Evolutionary conservation across 208 protist genomes (phyloP), one percentile per base, ranked within the genome.

Genomic region (Acanthamoeba sp.): DNA sequence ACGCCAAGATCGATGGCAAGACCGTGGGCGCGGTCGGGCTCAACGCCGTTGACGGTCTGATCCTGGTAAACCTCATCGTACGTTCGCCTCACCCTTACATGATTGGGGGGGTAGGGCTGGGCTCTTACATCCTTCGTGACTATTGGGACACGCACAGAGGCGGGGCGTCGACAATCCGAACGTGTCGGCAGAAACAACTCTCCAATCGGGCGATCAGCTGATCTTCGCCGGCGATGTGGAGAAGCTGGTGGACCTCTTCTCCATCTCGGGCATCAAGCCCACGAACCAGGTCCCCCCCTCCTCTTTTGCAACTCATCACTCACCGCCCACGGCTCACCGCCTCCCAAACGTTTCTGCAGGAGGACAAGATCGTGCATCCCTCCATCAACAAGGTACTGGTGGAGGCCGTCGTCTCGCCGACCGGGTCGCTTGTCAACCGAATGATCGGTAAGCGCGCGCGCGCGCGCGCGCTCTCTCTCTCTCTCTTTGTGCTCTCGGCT

Each of bases 41-140:
- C 45, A 62, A 69, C 16, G n/a, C 80, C 7, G n/a, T 94, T 24
- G 91, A 82, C 24, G 91, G 71, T 27, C 87, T 93, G 6, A 42
- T 78, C 29, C 87, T 93, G 29, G 64, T 93, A 32, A 57, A 78
- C 29, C 64, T 93, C n/a, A 57, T 66, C 16, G 82, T 89, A 89
- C 38, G 69, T 5, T 14, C 55, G 55, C 55, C 16, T n/a, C 20
- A 2, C 55, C n/a, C 55, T 4, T n/a, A 22, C 24, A 62, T 22
- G 20, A 22, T 0, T 62, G 55, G 20, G 20, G 45, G 45, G 45
- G 45, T n/a, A n/a, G n/a, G n/a, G n/a, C n/a, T n/a, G n/a, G n/a
- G n/a, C n/a, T n/a, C n/a, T n/a, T n/a, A 71, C 20, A 71, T 7
- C 29, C 32, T 34, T 78, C 9, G 36, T 80, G 1, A 22, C 24